Percentiles rank a stretch among this genome's conserved stretches.
Conservation (phyloP, 1,284 basidiomycete species). For the Trichosporon sp. region DNA sequence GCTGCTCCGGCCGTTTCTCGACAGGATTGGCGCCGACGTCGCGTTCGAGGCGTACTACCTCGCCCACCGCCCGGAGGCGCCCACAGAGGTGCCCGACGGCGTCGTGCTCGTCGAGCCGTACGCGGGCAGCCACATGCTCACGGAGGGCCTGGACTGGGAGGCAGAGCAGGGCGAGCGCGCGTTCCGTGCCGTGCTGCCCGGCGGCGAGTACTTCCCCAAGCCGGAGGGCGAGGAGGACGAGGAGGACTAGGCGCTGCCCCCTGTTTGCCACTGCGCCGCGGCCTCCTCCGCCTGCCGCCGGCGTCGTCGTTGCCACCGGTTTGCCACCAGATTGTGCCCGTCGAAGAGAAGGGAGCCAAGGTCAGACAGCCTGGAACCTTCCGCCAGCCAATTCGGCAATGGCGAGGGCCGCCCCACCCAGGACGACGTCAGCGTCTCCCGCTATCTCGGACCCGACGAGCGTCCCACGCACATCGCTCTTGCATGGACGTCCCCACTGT, state of each 20-base stretch:
- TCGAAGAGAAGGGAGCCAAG: not conserved
- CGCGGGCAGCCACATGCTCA: constrained; percentile 27
- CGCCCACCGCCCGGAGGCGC: not conserved
- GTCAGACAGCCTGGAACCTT: not conserved
- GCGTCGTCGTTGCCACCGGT: not conserved
- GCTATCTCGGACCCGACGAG: not conserved
- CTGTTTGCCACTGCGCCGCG: not conserved
- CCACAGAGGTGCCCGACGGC: not conserved
- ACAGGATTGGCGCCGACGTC: constrained; percentile 16
- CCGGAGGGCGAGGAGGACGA: constrained; percentile 51
- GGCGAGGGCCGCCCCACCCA: not conserved
- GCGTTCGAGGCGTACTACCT: constrained; percentile 2
- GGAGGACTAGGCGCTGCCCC: constrained; percentile 47
- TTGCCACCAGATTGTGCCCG: too few species aligned
- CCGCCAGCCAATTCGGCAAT: not conserved
- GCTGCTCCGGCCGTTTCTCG: constrained; percentile 29
- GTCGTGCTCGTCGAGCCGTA: constrained; percentile 34
- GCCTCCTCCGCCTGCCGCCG: not conserved
- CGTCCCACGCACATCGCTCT: not conserved
- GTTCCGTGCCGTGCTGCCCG: constrained; percentile 27
- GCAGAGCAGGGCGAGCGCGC: constrained; percentile 37
- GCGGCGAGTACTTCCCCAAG: constrained; percentile 53
- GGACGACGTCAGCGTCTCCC: not conserved
- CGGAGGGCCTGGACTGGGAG: constrained; percentile 45
- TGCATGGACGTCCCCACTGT: not conserved